Percentiles rank a stretch among this genome's conserved stretches.
Evolutionary conservation across 805 yeast species (phyloP).

Genomic region (Teunomyces kruisii): DNA sequence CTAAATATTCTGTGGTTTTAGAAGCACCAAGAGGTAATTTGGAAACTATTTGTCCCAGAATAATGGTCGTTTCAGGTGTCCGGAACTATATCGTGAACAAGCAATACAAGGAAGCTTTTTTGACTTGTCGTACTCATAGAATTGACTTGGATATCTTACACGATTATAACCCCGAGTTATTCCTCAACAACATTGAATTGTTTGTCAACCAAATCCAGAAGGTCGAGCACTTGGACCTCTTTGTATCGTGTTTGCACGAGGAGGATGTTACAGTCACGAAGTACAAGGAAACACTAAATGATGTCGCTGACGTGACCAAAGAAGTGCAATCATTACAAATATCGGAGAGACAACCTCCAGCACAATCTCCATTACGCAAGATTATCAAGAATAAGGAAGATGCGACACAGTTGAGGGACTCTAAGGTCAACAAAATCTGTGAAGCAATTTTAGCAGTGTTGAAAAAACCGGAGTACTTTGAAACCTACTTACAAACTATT

Average conservation of each 20-base stretch:
- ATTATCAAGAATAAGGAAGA: slow-evolving; percentile 41
- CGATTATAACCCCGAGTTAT: slow-evolving; percentile 78
- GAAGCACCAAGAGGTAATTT: slow-evolving; percentile 97
- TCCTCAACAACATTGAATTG: slow-evolving; percentile 57
- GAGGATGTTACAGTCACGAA: slow-evolving; percentile 83
- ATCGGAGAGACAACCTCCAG: slow-evolving; percentile 14
- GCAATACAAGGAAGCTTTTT: slow-evolving; percentile 71
- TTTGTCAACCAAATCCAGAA: slow-evolving; percentile 71
- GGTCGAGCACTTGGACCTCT: slow-evolving; percentile 79
- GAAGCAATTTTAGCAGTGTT: slow-evolving; percentile 63
- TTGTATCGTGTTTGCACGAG: slow-evolving; percentile 79
- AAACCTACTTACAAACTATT: slow-evolving; percentile 68
- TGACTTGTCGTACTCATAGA: slow-evolving; percentile 85
- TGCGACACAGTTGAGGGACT: slow-evolving; percentile 34
- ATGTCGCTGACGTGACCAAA: slow-evolving; percentile 10
- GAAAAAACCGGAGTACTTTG: slow-evolving; percentile 47
- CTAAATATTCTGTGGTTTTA: slow-evolving; percentile 75
- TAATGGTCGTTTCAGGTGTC: slow-evolving; percentile 84
- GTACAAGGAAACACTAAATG: slow-evolving; percentile 67
- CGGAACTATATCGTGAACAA: slow-evolving; percentile 60
- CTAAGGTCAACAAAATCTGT: slow-evolving; percentile 78
- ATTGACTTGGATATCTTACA: slow-evolving; percentile 86
- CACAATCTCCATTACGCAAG: slow-evolving; percentile 31
- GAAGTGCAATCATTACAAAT: slow-evolving; percentile 11
- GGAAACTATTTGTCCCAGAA: slow-evolving; percentile 91